Conservation (phyloP, 2,329 filamentous ascomycete genomes). For the Penicillium sp. region DNA sequence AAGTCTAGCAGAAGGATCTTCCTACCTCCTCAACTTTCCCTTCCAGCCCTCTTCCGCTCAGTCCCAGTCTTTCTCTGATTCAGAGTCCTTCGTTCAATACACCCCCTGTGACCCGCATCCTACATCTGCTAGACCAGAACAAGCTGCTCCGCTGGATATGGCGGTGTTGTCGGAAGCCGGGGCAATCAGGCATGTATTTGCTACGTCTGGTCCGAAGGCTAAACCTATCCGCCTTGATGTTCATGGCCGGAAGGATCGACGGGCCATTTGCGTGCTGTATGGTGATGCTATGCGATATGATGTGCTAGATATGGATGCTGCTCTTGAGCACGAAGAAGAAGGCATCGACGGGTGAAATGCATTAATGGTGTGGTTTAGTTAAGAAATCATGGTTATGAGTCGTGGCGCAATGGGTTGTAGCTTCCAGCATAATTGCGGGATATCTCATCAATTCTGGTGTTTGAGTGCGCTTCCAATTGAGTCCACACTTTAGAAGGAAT, state of each 20-base stretch:
- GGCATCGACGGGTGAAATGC: constrained; percentile 27
- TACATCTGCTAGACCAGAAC: constrained; percentile 11
- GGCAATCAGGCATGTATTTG: constrained; percentile 46
- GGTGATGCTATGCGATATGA: constrained; percentile 50
- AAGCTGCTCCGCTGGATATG: constrained; percentile 19
- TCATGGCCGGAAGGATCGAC: constrained; percentile 51
- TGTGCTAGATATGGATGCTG: constrained; percentile 52
- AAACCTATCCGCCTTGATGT: constrained; percentile 48
- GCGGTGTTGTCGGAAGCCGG: constrained; percentile 14
- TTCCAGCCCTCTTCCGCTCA: constrained; percentile 20
- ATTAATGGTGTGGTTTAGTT: constrained; percentile 2
- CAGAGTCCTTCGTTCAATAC: constrained; percentile 16
- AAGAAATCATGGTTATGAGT: too few relatives aligned
- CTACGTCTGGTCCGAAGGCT: constrained; percentile 39
- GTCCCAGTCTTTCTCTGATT: constrained; percentile 5
- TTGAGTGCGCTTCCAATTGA: too few relatives aligned
- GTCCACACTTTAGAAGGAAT: too few relatives aligned
- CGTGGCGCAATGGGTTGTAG: too few relatives aligned
- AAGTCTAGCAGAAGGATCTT: constrained; percentile 17
- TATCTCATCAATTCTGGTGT: too few relatives aligned
- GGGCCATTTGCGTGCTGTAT: constrained; percentile 52
- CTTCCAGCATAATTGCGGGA: too few relatives aligned
- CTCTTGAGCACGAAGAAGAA: constrained; percentile 29
- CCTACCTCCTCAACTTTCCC: constrained; percentile 33
- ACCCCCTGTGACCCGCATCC: constrained; percentile 11